Evolutionary conservation across 2,329 filamentous ascomycete genomes (phyloP).

Genomic region (Fusarium albosuccineum): DNA sequence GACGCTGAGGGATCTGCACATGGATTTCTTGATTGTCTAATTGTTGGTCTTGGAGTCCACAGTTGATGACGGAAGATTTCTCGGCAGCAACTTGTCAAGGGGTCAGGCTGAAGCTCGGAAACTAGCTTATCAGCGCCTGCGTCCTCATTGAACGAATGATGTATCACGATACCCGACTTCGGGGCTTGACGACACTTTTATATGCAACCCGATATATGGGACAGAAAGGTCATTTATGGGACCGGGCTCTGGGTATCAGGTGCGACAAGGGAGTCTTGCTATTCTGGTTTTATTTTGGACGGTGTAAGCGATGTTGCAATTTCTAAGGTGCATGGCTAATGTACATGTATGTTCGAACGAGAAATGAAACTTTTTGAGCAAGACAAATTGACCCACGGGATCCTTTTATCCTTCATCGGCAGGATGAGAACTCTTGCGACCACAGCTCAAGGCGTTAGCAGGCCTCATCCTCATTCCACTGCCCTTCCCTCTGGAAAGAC

Average conservation of each 20-base stretch:
- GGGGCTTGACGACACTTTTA: slow-evolving; percentile 1
- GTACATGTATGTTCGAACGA: slow-evolving; percentile 1
- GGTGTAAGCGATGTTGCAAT: slow-evolving; percentile 6
- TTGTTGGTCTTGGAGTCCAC: slow-evolving; percentile 43
- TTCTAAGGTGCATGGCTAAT: slow-evolving; percentile 63
- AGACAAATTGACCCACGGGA: too few species aligned
- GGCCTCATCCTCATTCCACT: slow-evolving; percentile 1
- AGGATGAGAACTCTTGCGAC: neutral
- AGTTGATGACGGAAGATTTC: too few species aligned
- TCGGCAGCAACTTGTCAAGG: neutral
- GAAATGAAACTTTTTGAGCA: slow-evolving; percentile 1
- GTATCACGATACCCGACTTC: neutral
- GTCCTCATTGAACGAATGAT: neutral
- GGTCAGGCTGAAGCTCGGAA: neutral
- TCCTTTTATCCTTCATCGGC: too few species aligned
- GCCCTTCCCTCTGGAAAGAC: slow-evolving; percentile 11
- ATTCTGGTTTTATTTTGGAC: neutral
- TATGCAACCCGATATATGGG: slow-evolving; percentile 3
- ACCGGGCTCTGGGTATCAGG: slow-evolving; percentile 1
- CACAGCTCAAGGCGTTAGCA: neutral
- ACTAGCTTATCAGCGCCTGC: neutral
- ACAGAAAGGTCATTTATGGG: neutral
- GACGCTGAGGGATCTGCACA: slow-evolving; percentile 55
- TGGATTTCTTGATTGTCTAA: slow-evolving; percentile 58
- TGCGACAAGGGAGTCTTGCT: neutral